These are phyloP conservation scores for Chrysopogon serrulatus DNA, from an alignment of 176 grass and related monocot genomes.

Conservation along the genomic window DNA sequence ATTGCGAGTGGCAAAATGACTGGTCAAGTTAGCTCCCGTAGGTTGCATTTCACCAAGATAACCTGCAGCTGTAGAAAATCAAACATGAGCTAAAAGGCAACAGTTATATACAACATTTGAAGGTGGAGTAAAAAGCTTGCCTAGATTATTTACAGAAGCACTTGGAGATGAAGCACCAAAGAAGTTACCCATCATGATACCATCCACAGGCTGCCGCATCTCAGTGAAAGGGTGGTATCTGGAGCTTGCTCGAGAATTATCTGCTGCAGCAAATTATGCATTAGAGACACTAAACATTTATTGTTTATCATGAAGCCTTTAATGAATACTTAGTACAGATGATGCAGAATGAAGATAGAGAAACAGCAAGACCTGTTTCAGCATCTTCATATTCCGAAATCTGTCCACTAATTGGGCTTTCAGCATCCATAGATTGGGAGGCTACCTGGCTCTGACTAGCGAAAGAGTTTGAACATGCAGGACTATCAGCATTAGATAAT, in stretches of 20 bases:
- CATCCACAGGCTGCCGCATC: constrained; percentile 96
- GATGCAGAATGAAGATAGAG: constrained; percentile 53
- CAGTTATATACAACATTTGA: neutral
- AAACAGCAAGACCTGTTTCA: constrained; percentile 90
- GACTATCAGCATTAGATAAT: constrained; percentile 63
- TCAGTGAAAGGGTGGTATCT: constrained; percentile 95
- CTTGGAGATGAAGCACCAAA: constrained; percentile 36
- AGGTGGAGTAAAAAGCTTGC: constrained; percentile 46
- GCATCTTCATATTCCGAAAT: constrained; percentile 99
- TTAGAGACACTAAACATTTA: constrained; percentile 87
- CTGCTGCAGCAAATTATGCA: constrained; percentile 88
- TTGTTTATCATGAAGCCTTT: constrained; percentile 56
- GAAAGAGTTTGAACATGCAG: constrained; percentile 86
- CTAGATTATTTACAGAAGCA: constrained; percentile 60
- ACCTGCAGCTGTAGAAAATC: constrained; percentile 37
- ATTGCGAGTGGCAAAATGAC: constrained; percentile 51
- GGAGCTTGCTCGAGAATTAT: constrained; percentile 84
- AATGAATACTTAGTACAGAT: constrained; percentile 56
- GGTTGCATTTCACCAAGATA: constrained; percentile 54
- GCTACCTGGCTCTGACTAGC: constrained; percentile 76
- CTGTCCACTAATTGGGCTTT: constrained; percentile 90
- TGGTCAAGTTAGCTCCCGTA: constrained; percentile 40
- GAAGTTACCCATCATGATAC: constrained; percentile 56
- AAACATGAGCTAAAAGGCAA: constrained; percentile 26
- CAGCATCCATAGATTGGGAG: constrained; percentile 79